Conservation (phyloP, 2,329 filamentous ascomycete genomes). For the Kalmusia sp. region DNA sequence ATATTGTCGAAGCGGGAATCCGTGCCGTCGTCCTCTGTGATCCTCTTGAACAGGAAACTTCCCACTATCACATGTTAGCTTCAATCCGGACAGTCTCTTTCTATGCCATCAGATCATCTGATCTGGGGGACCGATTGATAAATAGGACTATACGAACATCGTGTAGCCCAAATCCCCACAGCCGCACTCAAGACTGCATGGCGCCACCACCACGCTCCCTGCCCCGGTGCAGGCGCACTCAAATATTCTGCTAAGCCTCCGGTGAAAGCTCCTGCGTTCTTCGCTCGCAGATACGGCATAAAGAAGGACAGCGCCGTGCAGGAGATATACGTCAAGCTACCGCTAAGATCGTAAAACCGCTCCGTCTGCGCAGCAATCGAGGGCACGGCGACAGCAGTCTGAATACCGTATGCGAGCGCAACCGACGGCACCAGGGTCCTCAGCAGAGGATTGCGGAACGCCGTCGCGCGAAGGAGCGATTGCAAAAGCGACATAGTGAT, state of each 20-base stretch:
- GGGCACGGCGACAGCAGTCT: constrained; percentile 67
- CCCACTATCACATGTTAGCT: constrained; percentile 57
- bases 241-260: constrained; percentile 43
- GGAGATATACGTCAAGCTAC: constrained; percentile 70
- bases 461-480: constrained; percentile 64
- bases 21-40: constrained; percentile 61
- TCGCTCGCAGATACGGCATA: constrained; percentile 65
- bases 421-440: constrained; percentile 68
- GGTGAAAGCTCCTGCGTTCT: constrained; percentile 54
- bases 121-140: background rate
- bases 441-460: constrained; percentile 68
- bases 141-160: constrained; percentile 53
- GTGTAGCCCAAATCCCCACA: constrained; percentile 67
- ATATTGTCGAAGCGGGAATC: constrained; percentile 67
- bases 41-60: constrained; percentile 68
- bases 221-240: constrained; percentile 29
- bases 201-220: constrained; percentile 64
- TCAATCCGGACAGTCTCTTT: no score
- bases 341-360: constrained; percentile 72
- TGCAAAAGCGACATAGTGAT: constrained; percentile 47
- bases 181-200: constrained; percentile 62
- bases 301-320: constrained; percentile 69
- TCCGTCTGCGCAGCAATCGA: constrained; percentile 68
- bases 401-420: constrained; percentile 68
- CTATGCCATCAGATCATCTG: no score